Evolutionary conservation across 352 stramenopile genomes (phyloP).

Genomic region (Phytopythium delawarense): DNA sequence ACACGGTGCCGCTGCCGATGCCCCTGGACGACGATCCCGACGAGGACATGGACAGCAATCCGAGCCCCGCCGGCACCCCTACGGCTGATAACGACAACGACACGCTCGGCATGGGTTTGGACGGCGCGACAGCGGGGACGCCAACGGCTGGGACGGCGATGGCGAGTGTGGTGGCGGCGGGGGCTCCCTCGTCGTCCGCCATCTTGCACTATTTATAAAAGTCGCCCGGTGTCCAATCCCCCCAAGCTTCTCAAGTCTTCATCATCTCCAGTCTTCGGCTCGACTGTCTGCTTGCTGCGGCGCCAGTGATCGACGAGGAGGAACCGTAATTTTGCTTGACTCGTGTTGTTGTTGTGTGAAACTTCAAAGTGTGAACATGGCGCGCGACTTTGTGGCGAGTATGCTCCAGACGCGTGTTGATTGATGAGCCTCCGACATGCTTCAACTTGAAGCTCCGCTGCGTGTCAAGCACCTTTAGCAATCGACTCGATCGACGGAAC

Average conservation of each 20-base stretch:
- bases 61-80: conserved; percentile 23
- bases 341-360: neutral
- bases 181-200: conserved; percentile 18
- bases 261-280: too few species aligned
- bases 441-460: neutral
- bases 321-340: neutral
- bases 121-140: conserved; percentile 8
- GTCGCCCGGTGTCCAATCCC: too few species aligned
- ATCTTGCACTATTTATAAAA: conserved; percentile 71
- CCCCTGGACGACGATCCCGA: conserved; percentile 43
- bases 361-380: neutral
- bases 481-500: too few species aligned
- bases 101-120: neutral
- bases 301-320: too few species aligned
- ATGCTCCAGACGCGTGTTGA: neutral
- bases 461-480: too few species aligned
- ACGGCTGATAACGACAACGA: conserved; percentile 2
- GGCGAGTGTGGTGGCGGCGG: conserved; percentile 11
- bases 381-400: neutral
- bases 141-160: conserved; percentile 12
- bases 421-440: neutral
- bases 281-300: too few species aligned
- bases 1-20: conserved; percentile 38
- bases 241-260: too few species aligned
- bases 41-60: conserved; percentile 46